Percentiles rank a stretch among this genome's conserved stretches.
Evolutionary conservation across 2,329 filamentous ascomycete species (phyloP).

Genomic region (Pseudogymnoascus sp.): DNA sequence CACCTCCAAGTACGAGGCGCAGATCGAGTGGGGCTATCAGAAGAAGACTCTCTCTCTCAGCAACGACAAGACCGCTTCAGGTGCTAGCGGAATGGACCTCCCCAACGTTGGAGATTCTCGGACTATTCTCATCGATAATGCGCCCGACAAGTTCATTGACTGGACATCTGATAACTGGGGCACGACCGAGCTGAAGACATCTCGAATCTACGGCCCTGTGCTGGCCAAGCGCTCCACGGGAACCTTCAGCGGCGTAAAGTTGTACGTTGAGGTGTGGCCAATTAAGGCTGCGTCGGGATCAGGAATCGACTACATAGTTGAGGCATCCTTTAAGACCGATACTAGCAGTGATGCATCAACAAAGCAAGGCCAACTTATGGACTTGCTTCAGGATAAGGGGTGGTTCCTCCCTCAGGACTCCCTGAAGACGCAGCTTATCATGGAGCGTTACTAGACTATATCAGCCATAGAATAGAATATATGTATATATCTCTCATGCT

Average conservation of each 20-base stretch:
- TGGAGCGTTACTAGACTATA: slow-evolving; percentile 21
- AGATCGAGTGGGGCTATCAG: slow-evolving; percentile 33
- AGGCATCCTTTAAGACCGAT: slow-evolving; percentile 28
- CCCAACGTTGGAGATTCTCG: slow-evolving; percentile 21
- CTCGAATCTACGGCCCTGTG: slow-evolving; percentile 29
- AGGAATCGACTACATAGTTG: slow-evolving; percentile 26
- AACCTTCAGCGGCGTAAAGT: slow-evolving; percentile 25
- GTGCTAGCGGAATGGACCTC: slow-evolving; percentile 24
- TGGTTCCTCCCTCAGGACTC: slow-evolving; percentile 26
- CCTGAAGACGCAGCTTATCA: slow-evolving; percentile 26
- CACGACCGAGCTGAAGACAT: slow-evolving; percentile 20
- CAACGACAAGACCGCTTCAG: slow-evolving; percentile 25
- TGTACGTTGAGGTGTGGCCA: slow-evolving; percentile 31
- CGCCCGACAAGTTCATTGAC: slow-evolving; percentile 28
- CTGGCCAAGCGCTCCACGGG: slow-evolving; percentile 27
- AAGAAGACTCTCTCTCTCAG: slow-evolving; percentile 33
- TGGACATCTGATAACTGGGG: slow-evolving; percentile 26
- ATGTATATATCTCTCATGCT: neutral
- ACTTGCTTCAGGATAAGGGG: slow-evolving; percentile 22
- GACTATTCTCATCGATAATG: slow-evolving; percentile 23
- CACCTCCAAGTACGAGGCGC: slow-evolving; percentile 28
- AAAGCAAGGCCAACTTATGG: slow-evolving; percentile 19
- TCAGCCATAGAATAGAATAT: neutral
- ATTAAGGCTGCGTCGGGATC: slow-evolving; percentile 20
- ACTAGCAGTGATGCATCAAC: slow-evolving; percentile 16